Evolutionary conservation across 164 flowering plant genomes (phyloP), one percentile per base, ranked within the genome.

Genomic region (Echeveria elegans): DNA sequence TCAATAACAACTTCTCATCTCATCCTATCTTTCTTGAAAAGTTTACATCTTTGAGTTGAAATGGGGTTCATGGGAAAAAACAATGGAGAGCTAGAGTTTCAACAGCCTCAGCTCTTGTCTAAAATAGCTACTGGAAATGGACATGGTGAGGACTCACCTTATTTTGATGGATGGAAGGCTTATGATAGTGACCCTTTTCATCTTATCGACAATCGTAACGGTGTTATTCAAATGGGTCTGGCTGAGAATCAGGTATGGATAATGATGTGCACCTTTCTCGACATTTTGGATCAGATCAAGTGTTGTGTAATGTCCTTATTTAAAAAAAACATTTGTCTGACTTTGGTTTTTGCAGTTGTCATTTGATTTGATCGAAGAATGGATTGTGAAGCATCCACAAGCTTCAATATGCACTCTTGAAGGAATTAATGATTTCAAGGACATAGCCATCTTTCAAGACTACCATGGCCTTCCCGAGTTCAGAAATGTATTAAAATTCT

Each of bases 381-480:
- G 98, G 98, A 70, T 89, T 9, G 16, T 59, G 70, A 80, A 75
- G n/a, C 82, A 92, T 78, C 94, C 94, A 2, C 59, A 72, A 50
- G 88, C 90, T 45, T 92, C 96, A 21, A 84, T 89, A 65, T 92
- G 94, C 73, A 74, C 92, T 0, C 24, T 70, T 5, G 81, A 86
- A 74, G 98, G 96, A 30, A 72, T 79, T 2, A 29, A 72, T 3
- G 68, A 77, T 0, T 92, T 92, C 79, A 83, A 41, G 52, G 91
- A 85, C 4, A 80, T 78, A 1, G 96, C 98, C 1, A 73, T 74
- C 53, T 92, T 74, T 74, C 98, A 92, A 63, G 96, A 92, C 70
- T 92, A 92, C 69, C 96, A 89, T 77, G 98, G 98, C 66, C 75
- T 89, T 73, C 79, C 86, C 0, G 82, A 81, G 68, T 89, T 92